phyloP scores from a whole-genome alignment of 805 yeast genomes.

The Saturnispora mendoncae region DNA sequence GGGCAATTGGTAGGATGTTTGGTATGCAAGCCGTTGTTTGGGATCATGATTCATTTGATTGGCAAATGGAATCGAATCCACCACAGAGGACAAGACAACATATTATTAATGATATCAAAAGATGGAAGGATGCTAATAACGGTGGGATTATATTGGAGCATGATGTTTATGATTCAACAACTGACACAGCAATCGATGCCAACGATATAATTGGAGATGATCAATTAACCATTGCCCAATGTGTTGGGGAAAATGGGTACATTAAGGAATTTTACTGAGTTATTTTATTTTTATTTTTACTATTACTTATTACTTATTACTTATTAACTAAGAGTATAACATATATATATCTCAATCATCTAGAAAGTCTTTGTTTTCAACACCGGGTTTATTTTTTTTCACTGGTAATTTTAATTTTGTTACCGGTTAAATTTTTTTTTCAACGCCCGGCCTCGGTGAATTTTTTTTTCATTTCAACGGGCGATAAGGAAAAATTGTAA shows the following conservation, averaged over 20 bases:
- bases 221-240: constrained; percentile 72
- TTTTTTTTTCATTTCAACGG: too few species aligned
- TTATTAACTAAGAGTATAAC: not conserved
- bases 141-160: constrained; percentile 80
- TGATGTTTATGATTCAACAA: constrained; percentile 63
- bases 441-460: too few species aligned
- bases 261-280: constrained; percentile 29
- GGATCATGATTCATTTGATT: constrained; percentile 82
- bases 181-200: constrained; percentile 56
- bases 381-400: too few species aligned
- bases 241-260: constrained; percentile 61
- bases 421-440: too few species aligned
- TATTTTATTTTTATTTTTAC: too few species aligned
- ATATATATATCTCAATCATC: too few species aligned
- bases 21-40: constrained; percentile 85
- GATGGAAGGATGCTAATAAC: constrained; percentile 37
- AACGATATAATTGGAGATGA: constrained; percentile 44
- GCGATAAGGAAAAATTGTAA: too few species aligned
- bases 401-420: too few species aligned
- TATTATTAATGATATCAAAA: constrained; percentile 45
- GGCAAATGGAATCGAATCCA: constrained; percentile 57
- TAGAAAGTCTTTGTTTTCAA: too few species aligned
- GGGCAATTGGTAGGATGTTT: constrained; percentile 70
- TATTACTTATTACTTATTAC: too few species aligned
- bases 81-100: constrained; percentile 38